A percentile compares a stretch with the other conserved stretches of the same genome.
phyloP scores from a whole-genome alignment of 495 filamentous ascomycete species.

The Aspergillus carlsbadensis region DNA sequence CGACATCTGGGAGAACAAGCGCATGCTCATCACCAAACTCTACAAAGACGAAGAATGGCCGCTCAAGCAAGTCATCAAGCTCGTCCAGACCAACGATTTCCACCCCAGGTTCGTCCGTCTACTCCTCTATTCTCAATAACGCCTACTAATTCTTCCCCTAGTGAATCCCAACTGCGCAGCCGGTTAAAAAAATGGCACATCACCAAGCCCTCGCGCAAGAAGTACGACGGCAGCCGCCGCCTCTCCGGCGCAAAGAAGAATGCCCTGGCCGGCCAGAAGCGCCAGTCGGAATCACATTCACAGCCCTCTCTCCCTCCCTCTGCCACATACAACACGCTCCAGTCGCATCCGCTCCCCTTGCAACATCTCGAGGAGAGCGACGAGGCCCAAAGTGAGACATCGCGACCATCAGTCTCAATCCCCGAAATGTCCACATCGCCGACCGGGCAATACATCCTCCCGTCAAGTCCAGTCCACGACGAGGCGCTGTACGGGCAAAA shows the following conservation, averaged over 20 bases:
- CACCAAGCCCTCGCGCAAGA: conserved; percentile 18
- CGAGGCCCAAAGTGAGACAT: background rate
- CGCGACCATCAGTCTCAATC: background rate
- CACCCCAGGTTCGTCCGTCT: conserved; percentile 9
- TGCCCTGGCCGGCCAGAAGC: background rate
- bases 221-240: conserved; percentile 6
- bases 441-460: conserved; percentile 1
- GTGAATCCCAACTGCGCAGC: conserved; percentile 14
- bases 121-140: background rate
- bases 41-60: conserved; percentile 22
- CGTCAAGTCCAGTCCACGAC: background rate
- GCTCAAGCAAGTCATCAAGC: conserved; percentile 19
- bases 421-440: background rate
- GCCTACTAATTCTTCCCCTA: background rate
- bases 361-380: background rate
- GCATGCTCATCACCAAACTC: conserved; percentile 11
- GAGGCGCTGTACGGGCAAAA: background rate
- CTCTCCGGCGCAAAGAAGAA: conserved; percentile 7
- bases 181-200: conserved; percentile 20
- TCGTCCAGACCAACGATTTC: conserved; percentile 10
- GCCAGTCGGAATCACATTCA: background rate
- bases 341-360: background rate
- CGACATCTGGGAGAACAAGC: conserved; percentile 19
- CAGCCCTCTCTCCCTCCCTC: background rate
- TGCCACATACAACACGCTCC: background rate